These are phyloP conservation scores for Acer campestre DNA, from an alignment of 345 rosid genomes.

Conservation along the genomic window DNA sequence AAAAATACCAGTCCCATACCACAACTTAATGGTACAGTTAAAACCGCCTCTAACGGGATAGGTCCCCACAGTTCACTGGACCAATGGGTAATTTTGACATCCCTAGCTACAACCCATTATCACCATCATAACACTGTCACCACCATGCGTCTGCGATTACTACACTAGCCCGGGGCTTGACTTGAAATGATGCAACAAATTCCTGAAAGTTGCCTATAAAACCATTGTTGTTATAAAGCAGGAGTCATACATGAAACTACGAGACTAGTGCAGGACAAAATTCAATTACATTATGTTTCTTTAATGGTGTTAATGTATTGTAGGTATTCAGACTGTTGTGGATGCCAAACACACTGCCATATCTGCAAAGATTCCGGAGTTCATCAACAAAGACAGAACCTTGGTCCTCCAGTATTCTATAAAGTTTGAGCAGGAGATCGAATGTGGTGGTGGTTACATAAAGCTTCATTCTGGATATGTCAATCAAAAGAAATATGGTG, in stretches of 20 bases:
- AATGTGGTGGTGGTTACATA: conserved; percentile 60
- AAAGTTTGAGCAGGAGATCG: conserved; percentile 57
- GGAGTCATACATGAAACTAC: neutral
- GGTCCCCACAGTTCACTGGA: too few species aligned
- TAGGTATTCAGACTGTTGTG: conserved; percentile 42
- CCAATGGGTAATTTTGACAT: too few species aligned
- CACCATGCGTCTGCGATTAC: neutral
- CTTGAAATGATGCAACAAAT: neutral
- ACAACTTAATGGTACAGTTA: too few species aligned
- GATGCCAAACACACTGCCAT: conserved; percentile 51
- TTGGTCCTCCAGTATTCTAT: conserved; percentile 59
- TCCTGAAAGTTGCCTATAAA: neutral
- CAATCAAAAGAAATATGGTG: conserved; percentile 48
- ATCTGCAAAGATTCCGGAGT: conserved; percentile 56
- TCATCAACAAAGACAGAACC: conserved; percentile 52
- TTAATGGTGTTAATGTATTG: conserved; percentile 3
- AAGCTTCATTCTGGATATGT: conserved; percentile 47
- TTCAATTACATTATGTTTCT: neutral
- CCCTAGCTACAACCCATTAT: neutral
- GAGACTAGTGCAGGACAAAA: neutral
- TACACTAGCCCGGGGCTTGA: neutral
- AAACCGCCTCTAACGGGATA: too few species aligned
- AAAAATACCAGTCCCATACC: too few species aligned
- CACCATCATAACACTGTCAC: neutral
- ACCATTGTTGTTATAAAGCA: neutral